Base-by-base conservation (phyloP, 1,284 basidiomycete species). In the Moesziomyces parantarcticus region DNA sequence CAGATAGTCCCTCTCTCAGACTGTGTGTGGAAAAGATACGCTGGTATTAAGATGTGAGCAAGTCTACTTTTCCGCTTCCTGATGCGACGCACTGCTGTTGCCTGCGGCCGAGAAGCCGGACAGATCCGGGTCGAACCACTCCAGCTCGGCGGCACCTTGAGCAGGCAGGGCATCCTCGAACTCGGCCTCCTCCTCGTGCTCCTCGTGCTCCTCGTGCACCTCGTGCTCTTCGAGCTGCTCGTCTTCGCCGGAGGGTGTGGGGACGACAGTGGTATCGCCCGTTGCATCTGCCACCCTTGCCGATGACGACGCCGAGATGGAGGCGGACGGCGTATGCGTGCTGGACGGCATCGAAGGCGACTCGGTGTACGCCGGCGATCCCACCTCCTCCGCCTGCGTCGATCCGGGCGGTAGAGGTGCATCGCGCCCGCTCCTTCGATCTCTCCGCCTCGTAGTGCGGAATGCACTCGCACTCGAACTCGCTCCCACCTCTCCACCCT, bases 111-210 rank as follows among this genome's bases (percentile, higher is more conserved):
- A 56, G 48, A 77, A 77, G 3, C 72, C 76, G 2, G 58, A 63
- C 26, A 66, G 47, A 52, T 77, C 76, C 6, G 76, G 76, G 46
- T 77, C 76, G 32, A 75, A 75, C 76, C 76, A 77, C 25, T 77
- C 73, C 49, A 68, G 44, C 10, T 66, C 68, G 25, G 50, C 23
- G 20, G 21, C 47, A 16, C 57, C 29, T 9, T 21, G 48, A 1
- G 26, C 52, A 7, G 51, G 23, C 5, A 45, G 40, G 7, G 59
- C 52, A 11, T 63, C 57, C 23, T 59, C 44, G 14, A 51, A 54
- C 25, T 47, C 41, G 2, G 9, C 45, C 22, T 55, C 56, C 3
- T 45, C 49, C 10, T 26, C 58, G 16, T 58, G 46, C 11, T 40
- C 57, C 9, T 39, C 60, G 29, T 49, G 57, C 13, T 44, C 29